A percentile compares a stretch with the other conserved stretches of the same genome.
Conservation (phyloP, 805 yeast species). For the Lipomyces yamadae region DNA sequence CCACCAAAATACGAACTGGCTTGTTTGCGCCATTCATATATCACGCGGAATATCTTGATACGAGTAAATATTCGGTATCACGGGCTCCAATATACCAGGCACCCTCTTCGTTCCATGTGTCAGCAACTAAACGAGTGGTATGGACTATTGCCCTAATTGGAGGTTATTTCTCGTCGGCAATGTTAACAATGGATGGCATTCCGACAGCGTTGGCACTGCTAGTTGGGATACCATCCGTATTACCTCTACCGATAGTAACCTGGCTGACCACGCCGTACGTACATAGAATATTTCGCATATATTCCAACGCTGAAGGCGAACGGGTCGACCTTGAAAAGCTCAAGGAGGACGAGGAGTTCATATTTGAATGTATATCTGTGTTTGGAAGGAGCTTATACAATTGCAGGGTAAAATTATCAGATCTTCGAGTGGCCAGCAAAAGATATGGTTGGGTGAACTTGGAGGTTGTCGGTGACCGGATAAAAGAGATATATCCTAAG, state of each 20-base stretch:
- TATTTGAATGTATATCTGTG: constrained; percentile 68
- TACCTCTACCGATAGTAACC: constrained; percentile 63
- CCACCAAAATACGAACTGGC: constrained; percentile 25
- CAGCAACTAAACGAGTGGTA: constrained; percentile 39
- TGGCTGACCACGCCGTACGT: constrained; percentile 70
- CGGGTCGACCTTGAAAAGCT: constrained; percentile 70
- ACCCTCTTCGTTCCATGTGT: constrained; percentile 39
- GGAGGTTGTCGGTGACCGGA: constrained; percentile 45
- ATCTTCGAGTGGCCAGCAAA: constrained; percentile 49
- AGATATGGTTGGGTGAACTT: constrained; percentile 58
- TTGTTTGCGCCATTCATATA: constrained; percentile 28
- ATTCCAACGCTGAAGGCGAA: constrained; percentile 50
- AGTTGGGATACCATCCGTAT: constrained; percentile 51
- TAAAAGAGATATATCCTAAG: constrained; percentile 37
- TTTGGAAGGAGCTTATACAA: constrained; percentile 71
- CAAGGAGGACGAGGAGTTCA: constrained; percentile 62
- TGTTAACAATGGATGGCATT: constrained; percentile 48
- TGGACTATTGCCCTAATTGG: constrained; percentile 38
- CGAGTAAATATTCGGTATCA: constrained; percentile 26
- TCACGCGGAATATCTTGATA: constrained; percentile 17
- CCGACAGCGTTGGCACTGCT: constrained; percentile 54
- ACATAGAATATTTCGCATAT: constrained; percentile 69
- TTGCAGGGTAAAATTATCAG: constrained; percentile 59
- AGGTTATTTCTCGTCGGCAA: constrained; percentile 33
- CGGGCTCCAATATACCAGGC: constrained; percentile 38